Evolutionary conservation across 257 asterid species (phyloP), one percentile per base, ranked within the genome.

Genomic region (Avicennia marina): DNA sequence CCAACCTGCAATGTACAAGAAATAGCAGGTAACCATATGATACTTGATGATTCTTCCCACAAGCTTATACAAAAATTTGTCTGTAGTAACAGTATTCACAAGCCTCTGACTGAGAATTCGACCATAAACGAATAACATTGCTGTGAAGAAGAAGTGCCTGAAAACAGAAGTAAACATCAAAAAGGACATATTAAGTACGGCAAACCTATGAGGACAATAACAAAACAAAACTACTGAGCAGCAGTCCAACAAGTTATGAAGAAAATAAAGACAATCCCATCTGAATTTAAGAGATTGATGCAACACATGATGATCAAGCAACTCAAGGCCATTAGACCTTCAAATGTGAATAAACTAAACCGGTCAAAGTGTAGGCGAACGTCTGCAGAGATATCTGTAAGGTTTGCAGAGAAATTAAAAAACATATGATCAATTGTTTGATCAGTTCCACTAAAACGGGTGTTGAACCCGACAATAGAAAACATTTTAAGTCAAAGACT

Each of bases 81-180:
- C 95, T 42, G 77, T 69, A 16, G 77, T 75, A 45, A 88, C 94
- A 21, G 97, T 85, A 71, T 88, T 91, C 78, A 79, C 95, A 40
- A 91, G 95, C 72, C 89, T 77, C 69, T 88, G 98, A 65, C 81
- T 88, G 64, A 91, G 95, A 68, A 88, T 75, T 21, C 98, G 95
- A 29, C 95, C 98, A 41, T 91, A 91, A 7, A 91, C 95, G 76
- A 75, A 88, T 5, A 88, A 79, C 98, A 91, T 82, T 44, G 89
- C 90, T 17, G 95, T 91, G 81, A 88, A 91, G 95, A 88, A 91
- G 54, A 88, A 88, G 79, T 91, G 94, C 98, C 98, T 91, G 83
- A 53, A 57, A 45, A 70, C 26, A 54, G 8, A 48, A 44, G 36
- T 4, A 66, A 11, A 53, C 13, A 46, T 2, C 53, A 26, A 27